Conservation (phyloP, 352 stramenopile species). For the Globisporangium acanthophoron region DNA sequence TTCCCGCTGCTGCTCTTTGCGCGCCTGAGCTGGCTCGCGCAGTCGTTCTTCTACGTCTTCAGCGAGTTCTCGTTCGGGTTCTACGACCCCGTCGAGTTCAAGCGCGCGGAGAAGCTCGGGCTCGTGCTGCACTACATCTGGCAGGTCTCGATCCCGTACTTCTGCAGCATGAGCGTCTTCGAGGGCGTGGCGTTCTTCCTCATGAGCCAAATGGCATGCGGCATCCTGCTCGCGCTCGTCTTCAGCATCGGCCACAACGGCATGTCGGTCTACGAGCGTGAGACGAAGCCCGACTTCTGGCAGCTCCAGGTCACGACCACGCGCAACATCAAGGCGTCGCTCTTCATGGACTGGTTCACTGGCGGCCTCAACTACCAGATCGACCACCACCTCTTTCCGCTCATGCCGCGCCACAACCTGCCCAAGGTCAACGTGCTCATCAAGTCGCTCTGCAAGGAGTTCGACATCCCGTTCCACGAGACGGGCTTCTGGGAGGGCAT, state of each 20-base stretch:
- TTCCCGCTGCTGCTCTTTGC: constrained; percentile 97
- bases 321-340: constrained; percentile 92
- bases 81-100: constrained; percentile 87
- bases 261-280: constrained; percentile 96
- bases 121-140: constrained; percentile 90
- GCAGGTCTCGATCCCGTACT: constrained; percentile 82
- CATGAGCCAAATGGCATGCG: constrained; percentile 85
- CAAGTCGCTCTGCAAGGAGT: constrained; percentile 96
- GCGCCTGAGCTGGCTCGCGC: constrained; percentile 94
- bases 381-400: constrained; percentile 98
- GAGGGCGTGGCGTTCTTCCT: constrained; percentile 82
- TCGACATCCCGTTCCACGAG: constrained; percentile 95
- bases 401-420: constrained; percentile 96
- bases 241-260: constrained; percentile 98
- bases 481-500: constrained; percentile 91
- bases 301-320: constrained; percentile 98
- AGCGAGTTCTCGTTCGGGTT: constrained; percentile 72
- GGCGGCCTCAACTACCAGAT: constrained; percentile 98
- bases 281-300: constrained; percentile 96
- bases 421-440: constrained; percentile 92
- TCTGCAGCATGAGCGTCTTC: constrained; percentile 56
- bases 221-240: constrained; percentile 93
- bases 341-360: constrained; percentile 98
- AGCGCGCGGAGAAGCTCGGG: constrained; percentile 66
- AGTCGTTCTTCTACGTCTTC: constrained; percentile 96